phyloP scores from a whole-genome alignment of 108 stramenopile genomes.

The Chaetoceros tenuissimus region DNA sequence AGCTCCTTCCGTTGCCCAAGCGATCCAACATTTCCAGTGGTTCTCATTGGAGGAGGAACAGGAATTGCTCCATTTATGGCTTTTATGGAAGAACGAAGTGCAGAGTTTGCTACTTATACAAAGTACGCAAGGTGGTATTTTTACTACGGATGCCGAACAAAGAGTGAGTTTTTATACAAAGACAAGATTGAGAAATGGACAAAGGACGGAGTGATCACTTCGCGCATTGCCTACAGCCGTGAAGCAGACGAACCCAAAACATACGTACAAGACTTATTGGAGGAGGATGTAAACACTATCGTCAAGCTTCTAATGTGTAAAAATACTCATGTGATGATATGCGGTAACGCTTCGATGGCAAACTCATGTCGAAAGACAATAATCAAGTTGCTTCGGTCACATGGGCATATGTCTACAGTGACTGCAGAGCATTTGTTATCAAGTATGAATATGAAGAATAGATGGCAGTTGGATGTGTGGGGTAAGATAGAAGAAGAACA shows the following conservation, averaged over 20 bases:
- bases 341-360: conserved; percentile 16
- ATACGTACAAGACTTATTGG: conserved; percentile 17
- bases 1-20: conserved; percentile 50
- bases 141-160: conserved; percentile 24
- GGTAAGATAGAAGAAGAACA: conserved; percentile 6
- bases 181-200: neutral
- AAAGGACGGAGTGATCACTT: neutral
- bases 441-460: conserved; percentile 2
- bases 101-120: too few relatives aligned
- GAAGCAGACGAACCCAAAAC: neutral
- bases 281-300: neutral
- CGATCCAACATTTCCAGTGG: conserved; percentile 32
- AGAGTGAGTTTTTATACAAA: conserved; percentile 5
- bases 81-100: conserved; percentile 56
- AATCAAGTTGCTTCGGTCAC: conserved; percentile 1
- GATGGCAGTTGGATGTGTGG: conserved; percentile 16
- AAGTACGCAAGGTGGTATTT: too few relatives aligned
- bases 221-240: conserved; percentile 5
- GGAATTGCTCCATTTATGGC: conserved; percentile 65
- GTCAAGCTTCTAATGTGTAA: neutral
- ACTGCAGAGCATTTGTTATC: conserved; percentile 3
- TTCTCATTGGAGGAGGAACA: conserved; percentile 62
- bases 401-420: conserved; percentile 7
- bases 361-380: conserved; percentile 5
- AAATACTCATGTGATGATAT: conserved; percentile 10